A percentile compares a stretch with the other conserved stretches of the same genome.
Evolutionary conservation across 495 filamentous ascomycete species (phyloP).

Genomic region (Neurospora discreta): DNA sequence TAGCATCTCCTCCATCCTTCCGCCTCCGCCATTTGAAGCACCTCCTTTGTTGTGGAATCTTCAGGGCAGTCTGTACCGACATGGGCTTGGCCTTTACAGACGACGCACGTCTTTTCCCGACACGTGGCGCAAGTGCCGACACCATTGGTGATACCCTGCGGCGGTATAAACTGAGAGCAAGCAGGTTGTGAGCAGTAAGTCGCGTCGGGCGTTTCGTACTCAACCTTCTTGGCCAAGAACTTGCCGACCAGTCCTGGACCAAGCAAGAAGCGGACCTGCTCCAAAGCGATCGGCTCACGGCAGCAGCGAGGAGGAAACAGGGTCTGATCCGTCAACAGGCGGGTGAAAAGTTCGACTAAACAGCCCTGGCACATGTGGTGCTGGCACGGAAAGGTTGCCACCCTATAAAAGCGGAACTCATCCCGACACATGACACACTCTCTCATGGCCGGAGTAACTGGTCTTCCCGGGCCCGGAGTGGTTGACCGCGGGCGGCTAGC

Average conservation of each 20-base stretch:
- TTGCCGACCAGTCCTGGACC: slow-evolving; percentile 10
- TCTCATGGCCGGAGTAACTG: not conserved
- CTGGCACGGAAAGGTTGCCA: slow-evolving; percentile 18
- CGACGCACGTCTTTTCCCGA: slow-evolving; percentile 26
- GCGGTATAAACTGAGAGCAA: slow-evolving; percentile 37
- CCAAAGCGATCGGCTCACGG: slow-evolving; percentile 26
- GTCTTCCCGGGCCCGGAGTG: not conserved
- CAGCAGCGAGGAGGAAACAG: slow-evolving; percentile 46
- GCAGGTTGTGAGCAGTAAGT: slow-evolving; percentile 36
- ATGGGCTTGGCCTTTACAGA: slow-evolving; percentile 37
- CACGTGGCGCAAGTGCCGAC: slow-evolving; percentile 34
- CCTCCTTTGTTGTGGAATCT: slow-evolving; percentile 22
- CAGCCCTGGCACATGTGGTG: slow-evolving; percentile 42
- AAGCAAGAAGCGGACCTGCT: slow-evolving; percentile 21
- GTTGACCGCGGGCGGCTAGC: not conserved
- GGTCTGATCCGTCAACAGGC: slow-evolving; percentile 34
- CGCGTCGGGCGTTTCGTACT: slow-evolving; percentile 32
- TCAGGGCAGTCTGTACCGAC: slow-evolving; percentile 26
- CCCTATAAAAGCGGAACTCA: not conserved
- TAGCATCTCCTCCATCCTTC: slow-evolving; percentile 36
- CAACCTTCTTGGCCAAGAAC: slow-evolving; percentile 31
- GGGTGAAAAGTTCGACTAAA: slow-evolving; percentile 27
- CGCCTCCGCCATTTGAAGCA: slow-evolving; percentile 21
- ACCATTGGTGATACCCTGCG: slow-evolving; percentile 17
- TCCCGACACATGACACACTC: slow-evolving; percentile 10